Conservation (phyloP, 2,329 filamentous ascomycete genomes). For the Tolypocladium sp. region DNA sequence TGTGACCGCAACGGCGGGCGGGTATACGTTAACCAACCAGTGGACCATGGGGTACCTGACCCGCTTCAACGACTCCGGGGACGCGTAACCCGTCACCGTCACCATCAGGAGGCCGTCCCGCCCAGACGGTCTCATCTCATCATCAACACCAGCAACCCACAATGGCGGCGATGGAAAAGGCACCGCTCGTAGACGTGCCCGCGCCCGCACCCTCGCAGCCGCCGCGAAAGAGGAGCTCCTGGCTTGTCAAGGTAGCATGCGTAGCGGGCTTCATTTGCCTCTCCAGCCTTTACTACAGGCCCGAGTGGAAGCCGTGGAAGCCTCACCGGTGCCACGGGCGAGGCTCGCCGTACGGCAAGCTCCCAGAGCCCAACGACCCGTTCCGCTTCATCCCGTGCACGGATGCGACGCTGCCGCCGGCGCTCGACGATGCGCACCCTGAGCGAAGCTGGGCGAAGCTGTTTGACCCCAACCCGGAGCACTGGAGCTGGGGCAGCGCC, state of each 20-base stretch:
- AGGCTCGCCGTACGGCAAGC: conserved; percentile 13
- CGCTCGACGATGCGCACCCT: conserved; percentile 27
- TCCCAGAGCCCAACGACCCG: conserved; percentile 31
- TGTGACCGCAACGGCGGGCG: too few relatives aligned
- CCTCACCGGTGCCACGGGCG: conserved; percentile 3
- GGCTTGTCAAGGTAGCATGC: background rate
- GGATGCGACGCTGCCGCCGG: conserved; percentile 26
- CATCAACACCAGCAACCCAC: background rate
- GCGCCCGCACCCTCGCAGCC: background rate
- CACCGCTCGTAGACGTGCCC: background rate
- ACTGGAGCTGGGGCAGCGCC: conserved; percentile 36
- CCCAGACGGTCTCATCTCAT: too few relatives aligned
- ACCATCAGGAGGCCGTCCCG: too few relatives aligned
- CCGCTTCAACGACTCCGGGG: too few relatives aligned
- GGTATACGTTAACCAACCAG: too few relatives aligned
- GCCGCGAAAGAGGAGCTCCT: background rate
- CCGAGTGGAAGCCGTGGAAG: background rate
- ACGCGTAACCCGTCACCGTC: too few relatives aligned
- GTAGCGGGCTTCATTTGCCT: background rate
- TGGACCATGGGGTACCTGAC: too few relatives aligned
- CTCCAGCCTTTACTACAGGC: background rate
- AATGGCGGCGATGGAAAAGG: background rate
- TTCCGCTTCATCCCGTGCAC: conserved; percentile 41
- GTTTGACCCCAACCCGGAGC: conserved; percentile 32
- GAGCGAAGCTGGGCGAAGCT: conserved; percentile 27